A percentile compares a stretch with the other conserved stretches of the same genome.
Conservation (phyloP, 768 basidiomycete species). For the Trametes cubensis region DNA sequence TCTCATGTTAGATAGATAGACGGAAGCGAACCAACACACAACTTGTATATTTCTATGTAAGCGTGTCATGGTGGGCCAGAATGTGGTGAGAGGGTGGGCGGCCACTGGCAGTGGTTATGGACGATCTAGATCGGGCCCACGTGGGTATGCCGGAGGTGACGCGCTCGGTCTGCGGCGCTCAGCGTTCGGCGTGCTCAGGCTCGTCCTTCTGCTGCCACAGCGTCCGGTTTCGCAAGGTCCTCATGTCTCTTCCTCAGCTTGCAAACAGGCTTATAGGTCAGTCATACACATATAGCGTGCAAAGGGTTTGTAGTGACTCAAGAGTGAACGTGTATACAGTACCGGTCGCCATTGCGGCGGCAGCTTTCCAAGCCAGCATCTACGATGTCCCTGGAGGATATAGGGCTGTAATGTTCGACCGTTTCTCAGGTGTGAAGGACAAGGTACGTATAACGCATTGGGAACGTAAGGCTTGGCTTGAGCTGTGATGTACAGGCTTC, state of each 20-base stretch:
- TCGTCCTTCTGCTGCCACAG: slow-evolving; percentile 5
- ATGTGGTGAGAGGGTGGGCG: background rate
- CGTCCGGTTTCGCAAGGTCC: slow-evolving; percentile 4
- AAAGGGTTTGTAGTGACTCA: background rate
- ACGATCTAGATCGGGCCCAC: slow-evolving; percentile 15
- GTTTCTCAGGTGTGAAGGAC: slow-evolving; percentile 89
- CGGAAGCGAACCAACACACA: background rate
- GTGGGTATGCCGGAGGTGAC: slow-evolving; percentile 24
- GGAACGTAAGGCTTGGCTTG: background rate
- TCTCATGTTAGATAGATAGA: slow-evolving; percentile 22
- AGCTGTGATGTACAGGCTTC: slow-evolving; percentile 58
- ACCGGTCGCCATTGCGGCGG: slow-evolving; percentile 58
- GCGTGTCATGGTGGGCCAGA: too few relatives aligned
- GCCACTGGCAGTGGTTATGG: too few relatives aligned
- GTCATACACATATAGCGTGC: slow-evolving; percentile 12
- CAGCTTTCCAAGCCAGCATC: slow-evolving; percentile 49
- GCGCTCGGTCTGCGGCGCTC: background rate
- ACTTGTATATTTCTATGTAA: too few relatives aligned
- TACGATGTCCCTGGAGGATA: slow-evolving; percentile 80
- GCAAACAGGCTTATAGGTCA: slow-evolving; percentile 55
- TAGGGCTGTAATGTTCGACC: slow-evolving; percentile 97
- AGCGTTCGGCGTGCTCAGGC: background rate
- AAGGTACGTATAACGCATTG: slow-evolving; percentile 46
- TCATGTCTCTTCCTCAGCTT: slow-evolving; percentile 56
- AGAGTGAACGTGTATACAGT: slow-evolving; percentile 54